Evolutionary conservation across 257 asterid genomes (phyloP).

Genomic region (Solanum sparsipilum): DNA sequence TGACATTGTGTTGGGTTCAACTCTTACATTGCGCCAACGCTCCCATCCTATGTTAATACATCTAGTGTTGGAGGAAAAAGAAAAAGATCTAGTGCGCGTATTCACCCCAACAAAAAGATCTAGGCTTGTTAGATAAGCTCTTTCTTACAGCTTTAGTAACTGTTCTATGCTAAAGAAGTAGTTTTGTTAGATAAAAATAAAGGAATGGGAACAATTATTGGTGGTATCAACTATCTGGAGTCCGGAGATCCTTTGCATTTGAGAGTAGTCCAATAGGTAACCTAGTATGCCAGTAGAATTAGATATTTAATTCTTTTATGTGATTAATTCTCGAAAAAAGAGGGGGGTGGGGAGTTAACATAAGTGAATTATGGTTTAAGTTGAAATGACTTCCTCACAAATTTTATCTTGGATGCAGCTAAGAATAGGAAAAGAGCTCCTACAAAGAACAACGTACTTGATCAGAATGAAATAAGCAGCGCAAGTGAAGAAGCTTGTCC

Average conservation of each 20-base stretch:
- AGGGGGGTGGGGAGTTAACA: not conserved
- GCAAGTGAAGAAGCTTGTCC: slow-evolving; percentile 11
- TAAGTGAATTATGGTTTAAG: not conserved
- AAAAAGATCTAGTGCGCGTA: too few relatives aligned
- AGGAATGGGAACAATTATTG: not conserved
- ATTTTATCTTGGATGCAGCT: slow-evolving; percentile 38
- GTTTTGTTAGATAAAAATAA: not conserved
- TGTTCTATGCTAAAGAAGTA: not conserved
- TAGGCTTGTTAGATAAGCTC: not conserved
- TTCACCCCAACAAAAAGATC: not conserved
- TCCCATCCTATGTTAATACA: not conserved
- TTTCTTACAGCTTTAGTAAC: not conserved
- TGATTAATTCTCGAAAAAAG: not conserved
- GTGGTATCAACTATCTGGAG: not conserved
- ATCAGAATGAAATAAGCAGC: slow-evolving; percentile 21
- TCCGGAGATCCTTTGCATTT: not conserved
- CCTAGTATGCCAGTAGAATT: not conserved
- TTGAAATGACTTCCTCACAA: not conserved
- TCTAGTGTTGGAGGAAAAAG: not conserved
- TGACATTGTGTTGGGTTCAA: not conserved
- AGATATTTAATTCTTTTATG: not conserved
- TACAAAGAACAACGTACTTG: slow-evolving; percentile 2
- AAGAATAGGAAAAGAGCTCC: slow-evolving; percentile 28
- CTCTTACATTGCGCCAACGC: not conserved
- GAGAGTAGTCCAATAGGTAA: not conserved